Percentiles rank a stretch among this genome's conserved stretches.
These are phyloP conservation scores for Pyrenula massariospora DNA, from an alignment of 495 filamentous ascomycete species.

Conservation along the genomic window DNA sequence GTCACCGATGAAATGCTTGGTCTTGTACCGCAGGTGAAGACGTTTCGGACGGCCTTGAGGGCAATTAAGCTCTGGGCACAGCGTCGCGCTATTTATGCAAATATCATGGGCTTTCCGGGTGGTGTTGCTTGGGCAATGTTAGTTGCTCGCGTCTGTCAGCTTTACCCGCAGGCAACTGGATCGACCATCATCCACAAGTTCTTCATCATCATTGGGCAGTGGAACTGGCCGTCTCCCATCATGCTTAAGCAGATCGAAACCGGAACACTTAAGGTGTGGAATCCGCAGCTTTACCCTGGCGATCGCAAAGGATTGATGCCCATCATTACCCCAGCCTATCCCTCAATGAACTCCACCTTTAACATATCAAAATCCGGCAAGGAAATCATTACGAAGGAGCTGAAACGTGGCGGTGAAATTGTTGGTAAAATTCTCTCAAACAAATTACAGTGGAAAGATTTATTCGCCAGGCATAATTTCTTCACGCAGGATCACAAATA, in stretches of 20 bases:
- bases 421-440: slow-evolving; percentile 70
- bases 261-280: slow-evolving; percentile 78
- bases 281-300: slow-evolving; percentile 74
- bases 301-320: slow-evolving; percentile 89
- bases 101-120: slow-evolving; percentile 90
- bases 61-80: slow-evolving; percentile 96
- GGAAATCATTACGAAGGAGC: slow-evolving; percentile 67
- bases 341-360: slow-evolving; percentile 92
- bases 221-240: slow-evolving; percentile 90
- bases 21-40: slow-evolving; percentile 76
- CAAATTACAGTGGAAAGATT: slow-evolving; percentile 67
- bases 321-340: slow-evolving; percentile 92
- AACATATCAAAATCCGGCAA: slow-evolving; percentile 83
- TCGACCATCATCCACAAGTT: slow-evolving; percentile 83
- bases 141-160: slow-evolving; percentile 87
- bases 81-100: slow-evolving; percentile 83
- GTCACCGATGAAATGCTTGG: slow-evolving; percentile 85
- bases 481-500: slow-evolving; percentile 90
- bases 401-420: slow-evolving; percentile 65
- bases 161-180: slow-evolving; percentile 88
- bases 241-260: slow-evolving; percentile 82
- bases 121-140: slow-evolving; percentile 98
- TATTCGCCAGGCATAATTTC: slow-evolving; percentile 81
- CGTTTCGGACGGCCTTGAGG: slow-evolving; percentile 76
- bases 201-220: slow-evolving; percentile 80